Percentiles rank a stretch among this genome's conserved stretches.
Evolutionary conservation across 805 yeast genomes (phyloP).

Genomic region (Starmerella roubikii): DNA sequence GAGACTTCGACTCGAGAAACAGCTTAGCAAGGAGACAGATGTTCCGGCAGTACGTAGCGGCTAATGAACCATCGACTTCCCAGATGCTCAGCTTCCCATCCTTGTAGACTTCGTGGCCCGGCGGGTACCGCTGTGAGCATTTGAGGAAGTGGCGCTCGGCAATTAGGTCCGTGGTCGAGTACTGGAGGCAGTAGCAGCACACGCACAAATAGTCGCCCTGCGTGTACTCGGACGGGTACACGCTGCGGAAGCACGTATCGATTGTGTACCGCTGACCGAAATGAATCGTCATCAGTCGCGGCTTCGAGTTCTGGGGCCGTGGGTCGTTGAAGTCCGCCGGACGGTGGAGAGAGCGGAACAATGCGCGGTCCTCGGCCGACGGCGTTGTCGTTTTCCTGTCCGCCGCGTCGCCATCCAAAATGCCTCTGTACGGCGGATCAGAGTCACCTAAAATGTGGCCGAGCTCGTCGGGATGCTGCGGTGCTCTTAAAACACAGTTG

Average conservation of each 20-base stretch:
- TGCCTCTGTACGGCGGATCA: too few species aligned
- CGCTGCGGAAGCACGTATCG: slow-evolving; percentile 85
- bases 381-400: too few species aligned
- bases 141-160: slow-evolving; percentile 59
- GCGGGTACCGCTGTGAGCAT: slow-evolving; percentile 63
- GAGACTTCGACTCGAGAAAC: slow-evolving; percentile 78
- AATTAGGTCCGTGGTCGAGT: slow-evolving; percentile 57
- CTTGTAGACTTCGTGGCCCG: slow-evolving; percentile 84
- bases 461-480: too few species aligned
- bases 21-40: slow-evolving; percentile 79
- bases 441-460: too few species aligned
- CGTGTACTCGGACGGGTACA: slow-evolving; percentile 79
- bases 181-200: slow-evolving; percentile 76
- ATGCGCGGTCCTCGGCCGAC: too few species aligned
- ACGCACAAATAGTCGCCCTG: slow-evolving; percentile 48
- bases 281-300: slow-evolving; percentile 47
- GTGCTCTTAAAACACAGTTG: too few species aligned
- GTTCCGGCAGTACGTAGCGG: slow-evolving; percentile 73
- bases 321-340: too few species aligned
- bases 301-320: too few species aligned
- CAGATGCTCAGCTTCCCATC: slow-evolving; percentile 52
- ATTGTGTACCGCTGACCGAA: slow-evolving; percentile 57
- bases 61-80: slow-evolving; percentile 85
- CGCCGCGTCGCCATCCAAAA: too few species aligned
- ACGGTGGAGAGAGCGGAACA: too few species aligned